Percentiles rank a stretch among this genome's conserved stretches.
Conservation (phyloP, 2,329 filamentous ascomycete species). For the Pseudogymnoascus sp. region DNA sequence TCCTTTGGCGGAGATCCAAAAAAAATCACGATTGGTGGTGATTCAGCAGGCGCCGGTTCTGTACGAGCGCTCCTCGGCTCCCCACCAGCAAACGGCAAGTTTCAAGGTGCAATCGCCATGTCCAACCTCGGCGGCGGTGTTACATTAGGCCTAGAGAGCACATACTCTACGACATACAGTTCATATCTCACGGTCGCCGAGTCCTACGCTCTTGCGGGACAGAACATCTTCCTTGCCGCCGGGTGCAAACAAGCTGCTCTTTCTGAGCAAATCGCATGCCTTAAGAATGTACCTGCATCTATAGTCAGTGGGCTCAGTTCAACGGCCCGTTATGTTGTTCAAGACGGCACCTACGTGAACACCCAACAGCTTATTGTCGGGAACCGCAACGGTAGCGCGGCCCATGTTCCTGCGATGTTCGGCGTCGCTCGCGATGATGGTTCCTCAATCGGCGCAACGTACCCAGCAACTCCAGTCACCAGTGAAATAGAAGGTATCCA, state of each 20-base stretch:
- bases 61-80: slow-evolving; percentile 42
- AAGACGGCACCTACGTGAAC: slow-evolving; percentile 43
- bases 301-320: not conserved
- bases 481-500: slow-evolving; percentile 35
- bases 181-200: slow-evolving; percentile 42
- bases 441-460: slow-evolving; percentile 38
- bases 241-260: slow-evolving; percentile 38
- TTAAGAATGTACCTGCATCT: slow-evolving; percentile 33
- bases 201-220: slow-evolving; percentile 39
- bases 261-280: slow-evolving; percentile 36
- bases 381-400: slow-evolving; percentile 34
- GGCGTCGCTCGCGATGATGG: slow-evolving; percentile 41
- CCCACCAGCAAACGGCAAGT: slow-evolving; percentile 37
- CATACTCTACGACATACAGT: slow-evolving; percentile 46
- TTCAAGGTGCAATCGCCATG: slow-evolving; percentile 38
- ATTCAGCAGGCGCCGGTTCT: slow-evolving; percentile 41
- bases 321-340: slow-evolving; percentile 41
- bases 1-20: slow-evolving; percentile 39
- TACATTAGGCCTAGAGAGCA: slow-evolving; percentile 35
- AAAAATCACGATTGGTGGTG: slow-evolving; percentile 40
- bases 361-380: slow-evolving; percentile 38
- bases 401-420: slow-evolving; percentile 43
- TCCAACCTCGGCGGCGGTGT: slow-evolving; percentile 45
- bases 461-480: slow-evolving; percentile 35
- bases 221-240: slow-evolving; percentile 37